Evolutionary conservation across 345 rosid genomes (phyloP).

Genomic region (Gynandropsis gynandra): DNA sequence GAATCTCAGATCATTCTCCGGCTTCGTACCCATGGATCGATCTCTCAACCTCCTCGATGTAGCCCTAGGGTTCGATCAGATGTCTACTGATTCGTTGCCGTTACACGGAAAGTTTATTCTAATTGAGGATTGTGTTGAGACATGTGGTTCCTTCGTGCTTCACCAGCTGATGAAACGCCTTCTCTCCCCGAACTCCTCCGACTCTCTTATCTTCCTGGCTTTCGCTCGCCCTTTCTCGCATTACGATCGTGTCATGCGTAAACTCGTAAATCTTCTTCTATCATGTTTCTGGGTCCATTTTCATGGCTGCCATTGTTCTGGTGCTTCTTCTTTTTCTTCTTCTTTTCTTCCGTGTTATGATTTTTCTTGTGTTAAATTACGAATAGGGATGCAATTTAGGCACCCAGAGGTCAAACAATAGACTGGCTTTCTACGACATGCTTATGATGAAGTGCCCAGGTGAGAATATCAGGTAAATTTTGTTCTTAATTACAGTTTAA

Average conservation of each 20-base stretch:
- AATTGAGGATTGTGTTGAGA: conserved; percentile 79
- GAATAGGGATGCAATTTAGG: conserved; percentile 75
- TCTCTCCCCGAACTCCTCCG: conserved; percentile 43
- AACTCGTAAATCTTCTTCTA: conserved; percentile 38
- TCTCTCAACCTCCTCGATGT: conserved; percentile 51
- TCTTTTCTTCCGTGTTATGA: not conserved
- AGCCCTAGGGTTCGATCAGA: conserved; percentile 55
- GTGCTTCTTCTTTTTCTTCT: not conserved
- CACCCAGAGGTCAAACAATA: conserved; percentile 45
- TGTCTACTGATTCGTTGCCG: conserved; percentile 30
- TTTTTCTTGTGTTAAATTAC: conserved; percentile 3
- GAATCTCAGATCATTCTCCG: not conserved
- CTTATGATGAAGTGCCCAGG: conserved; percentile 58
- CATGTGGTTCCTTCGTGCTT: conserved; percentile 67
- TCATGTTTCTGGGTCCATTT: not conserved
- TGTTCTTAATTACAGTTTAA: not conserved
- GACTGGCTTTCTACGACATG: conserved; percentile 73
- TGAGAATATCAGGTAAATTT: conserved; percentile 51
- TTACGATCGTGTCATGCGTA: conserved; percentile 74
- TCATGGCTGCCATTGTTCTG: not conserved
- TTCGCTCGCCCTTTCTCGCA: conserved; percentile 81
- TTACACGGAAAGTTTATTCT: conserved; percentile 45
- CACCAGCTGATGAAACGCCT: conserved; percentile 75
- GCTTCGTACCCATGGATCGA: conserved; percentile 32
- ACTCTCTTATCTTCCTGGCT: conserved; percentile 54